Evolutionary conservation across 83 land plant genomes (phyloP).

Genomic region (Larix sibirica): DNA sequence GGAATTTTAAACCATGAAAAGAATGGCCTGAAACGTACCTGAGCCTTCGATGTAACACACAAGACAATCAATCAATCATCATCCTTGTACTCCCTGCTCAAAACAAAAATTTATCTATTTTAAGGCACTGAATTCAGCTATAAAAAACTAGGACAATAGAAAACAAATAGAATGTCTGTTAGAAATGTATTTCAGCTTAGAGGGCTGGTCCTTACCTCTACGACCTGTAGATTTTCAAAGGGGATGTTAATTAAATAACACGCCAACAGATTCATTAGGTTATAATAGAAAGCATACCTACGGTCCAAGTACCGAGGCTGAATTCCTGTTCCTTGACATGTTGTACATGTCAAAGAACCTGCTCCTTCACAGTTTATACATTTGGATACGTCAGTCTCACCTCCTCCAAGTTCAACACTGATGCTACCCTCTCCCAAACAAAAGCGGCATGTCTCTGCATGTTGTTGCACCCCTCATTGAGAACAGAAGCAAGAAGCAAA

Average conservation of each 20-base stretch:
- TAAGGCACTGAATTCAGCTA: neutral
- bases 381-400: slow-evolving; percentile 76
- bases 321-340: slow-evolving; percentile 94
- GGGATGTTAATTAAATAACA: neutral
- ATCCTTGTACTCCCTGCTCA: slow-evolving; percentile 61
- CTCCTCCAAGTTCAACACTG: slow-evolving; percentile 82
- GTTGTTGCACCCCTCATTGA: neutral
- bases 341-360: slow-evolving; percentile 93
- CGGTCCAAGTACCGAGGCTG: slow-evolving; percentile 98
- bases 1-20: neutral
- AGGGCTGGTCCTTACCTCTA: neutral
- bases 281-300: slow-evolving; percentile 44
- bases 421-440: too few species aligned
- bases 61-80: slow-evolving; percentile 37
- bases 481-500: neutral
- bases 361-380: too few species aligned
- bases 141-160: neutral
- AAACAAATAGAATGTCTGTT: neutral
- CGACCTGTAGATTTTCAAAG: neutral
- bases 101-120: neutral
- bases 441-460: slow-evolving; percentile 86
- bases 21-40: slow-evolving; percentile 2
- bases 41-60: neutral
- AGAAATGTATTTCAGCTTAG: neutral
- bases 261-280: neutral